A percentile compares a stretch with the other conserved stretches of the same genome.
Evolutionary conservation across 2,329 filamentous ascomycete genomes (phyloP).

Genomic region (Graphiopsis chlorocephala): DNA sequence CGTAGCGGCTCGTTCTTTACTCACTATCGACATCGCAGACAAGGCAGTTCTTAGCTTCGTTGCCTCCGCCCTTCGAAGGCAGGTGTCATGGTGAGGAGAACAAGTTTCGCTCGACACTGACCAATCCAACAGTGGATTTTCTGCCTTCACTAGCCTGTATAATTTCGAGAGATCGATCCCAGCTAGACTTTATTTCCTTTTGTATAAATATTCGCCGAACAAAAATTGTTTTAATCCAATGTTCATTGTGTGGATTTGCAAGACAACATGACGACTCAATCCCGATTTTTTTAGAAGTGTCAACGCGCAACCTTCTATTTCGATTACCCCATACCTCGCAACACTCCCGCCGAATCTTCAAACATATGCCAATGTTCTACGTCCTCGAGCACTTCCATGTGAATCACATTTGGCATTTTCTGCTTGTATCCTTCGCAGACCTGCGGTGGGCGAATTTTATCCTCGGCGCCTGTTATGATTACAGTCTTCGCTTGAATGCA

Average conservation of each 20-base stretch:
- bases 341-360: conserved; percentile 43
- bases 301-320: no score
- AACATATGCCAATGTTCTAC: conserved; percentile 54
- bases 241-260: no score
- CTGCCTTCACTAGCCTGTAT: neutral
- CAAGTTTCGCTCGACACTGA: neutral
- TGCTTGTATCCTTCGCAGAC: neutral
- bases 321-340: no score
- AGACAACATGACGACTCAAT: no score
- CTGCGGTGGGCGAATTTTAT: neutral
- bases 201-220: neutral
- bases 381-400: conserved; percentile 37
- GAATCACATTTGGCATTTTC: conserved; percentile 27
- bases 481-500: neutral
- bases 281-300: no score
- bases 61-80: neutral
- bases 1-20: neutral
- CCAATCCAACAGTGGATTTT: neutral
- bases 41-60: neutral
- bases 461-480: neutral
- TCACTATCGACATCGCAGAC: neutral
- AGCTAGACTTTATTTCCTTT: neutral
- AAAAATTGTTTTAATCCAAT: no score
- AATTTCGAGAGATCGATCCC: neutral
- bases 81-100: neutral